Conservation (phyloP, 2,329 filamentous ascomycete genomes). For the Gaeumannomyces tritici region DNA sequence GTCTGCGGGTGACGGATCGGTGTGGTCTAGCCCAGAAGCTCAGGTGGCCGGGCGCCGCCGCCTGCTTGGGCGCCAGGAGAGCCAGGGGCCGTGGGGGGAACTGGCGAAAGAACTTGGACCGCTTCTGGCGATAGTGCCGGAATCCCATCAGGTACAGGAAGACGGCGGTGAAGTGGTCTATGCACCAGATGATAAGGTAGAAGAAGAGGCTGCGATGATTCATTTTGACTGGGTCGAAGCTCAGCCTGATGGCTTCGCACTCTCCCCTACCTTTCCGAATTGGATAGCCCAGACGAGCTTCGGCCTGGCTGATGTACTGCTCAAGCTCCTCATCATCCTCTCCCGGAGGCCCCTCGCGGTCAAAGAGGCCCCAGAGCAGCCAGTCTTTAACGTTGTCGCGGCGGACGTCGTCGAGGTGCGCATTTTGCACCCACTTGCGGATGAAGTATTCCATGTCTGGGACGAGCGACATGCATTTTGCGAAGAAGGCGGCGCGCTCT, state of each 20-base stretch:
- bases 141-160: slow-evolving; percentile 8
- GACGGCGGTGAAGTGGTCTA: slow-evolving; percentile 4
- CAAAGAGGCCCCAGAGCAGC: slow-evolving; percentile 12
- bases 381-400: slow-evolving; percentile 13
- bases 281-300: slow-evolving; percentile 1
- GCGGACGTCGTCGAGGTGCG: slow-evolving; percentile 10
- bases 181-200: slow-evolving; percentile 7
- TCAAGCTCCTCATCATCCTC: slow-evolving; percentile 8
- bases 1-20: slow-evolving; percentile 4
- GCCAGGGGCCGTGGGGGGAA: slow-evolving; percentile 10
- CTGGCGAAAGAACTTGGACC: slow-evolving; percentile 10
- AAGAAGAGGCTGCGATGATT: slow-evolving; percentile 6
- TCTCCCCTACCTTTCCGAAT: slow-evolving; percentile 8
- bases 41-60: slow-evolving; percentile 7
- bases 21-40: slow-evolving; percentile 9
- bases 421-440: slow-evolving; percentile 9
- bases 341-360: not conserved
- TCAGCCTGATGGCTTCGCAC: slow-evolving; percentile 9
- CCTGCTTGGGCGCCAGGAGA: not conserved
- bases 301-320: slow-evolving; percentile 7
- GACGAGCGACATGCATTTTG: slow-evolving; percentile 3
- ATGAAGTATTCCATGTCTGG: slow-evolving; percentile 9
- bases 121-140: slow-evolving; percentile 11
- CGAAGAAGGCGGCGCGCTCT: slow-evolving; percentile 7
- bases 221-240: slow-evolving; percentile 11